A percentile compares a stretch with the other conserved stretches of the same genome.
Evolutionary conservation across 192 early-diverging fungal genomes (phyloP).

Genomic region (Coemansia sp.): DNA sequence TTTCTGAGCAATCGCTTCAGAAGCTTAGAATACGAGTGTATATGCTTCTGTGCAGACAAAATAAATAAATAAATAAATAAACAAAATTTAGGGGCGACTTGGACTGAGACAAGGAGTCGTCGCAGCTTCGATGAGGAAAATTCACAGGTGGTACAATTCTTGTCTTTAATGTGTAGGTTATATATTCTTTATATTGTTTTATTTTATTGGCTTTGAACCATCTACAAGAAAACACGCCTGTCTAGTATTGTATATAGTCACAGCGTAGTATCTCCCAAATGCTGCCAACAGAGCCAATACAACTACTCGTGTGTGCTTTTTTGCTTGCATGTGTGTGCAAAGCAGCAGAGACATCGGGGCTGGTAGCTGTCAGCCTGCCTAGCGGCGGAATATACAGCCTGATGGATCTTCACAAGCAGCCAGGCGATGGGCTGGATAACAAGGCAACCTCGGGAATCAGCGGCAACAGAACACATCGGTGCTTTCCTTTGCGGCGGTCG

Average conservation of each 20-base stretch:
- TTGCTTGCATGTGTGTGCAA: background rate
- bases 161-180: background rate
- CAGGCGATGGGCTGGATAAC: background rate
- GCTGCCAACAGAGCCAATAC: background rate
- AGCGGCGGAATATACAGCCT: conserved; percentile 6
- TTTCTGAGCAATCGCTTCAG: background rate
- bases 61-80: too few relatives aligned
- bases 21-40: background rate
- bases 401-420: background rate
- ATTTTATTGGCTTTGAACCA: background rate
- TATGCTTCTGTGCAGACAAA: too few relatives aligned
- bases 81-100: background rate
- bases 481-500: conserved; percentile 32
- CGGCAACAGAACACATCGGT: conserved; percentile 4
- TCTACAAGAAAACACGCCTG: too few relatives aligned
- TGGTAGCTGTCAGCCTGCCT: background rate
- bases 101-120: too few relatives aligned
- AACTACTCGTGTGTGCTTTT: background rate
- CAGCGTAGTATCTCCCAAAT: background rate
- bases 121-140: background rate
- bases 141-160: background rate
- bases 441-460: background rate
- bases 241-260: too few relatives aligned
- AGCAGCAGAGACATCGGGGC: background rate
- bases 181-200: background rate